Percentiles rank a stretch among this genome's conserved stretches.
Conservation (phyloP, 1,284 basidiomycete genomes). For the Thelephora terrestris region DNA sequence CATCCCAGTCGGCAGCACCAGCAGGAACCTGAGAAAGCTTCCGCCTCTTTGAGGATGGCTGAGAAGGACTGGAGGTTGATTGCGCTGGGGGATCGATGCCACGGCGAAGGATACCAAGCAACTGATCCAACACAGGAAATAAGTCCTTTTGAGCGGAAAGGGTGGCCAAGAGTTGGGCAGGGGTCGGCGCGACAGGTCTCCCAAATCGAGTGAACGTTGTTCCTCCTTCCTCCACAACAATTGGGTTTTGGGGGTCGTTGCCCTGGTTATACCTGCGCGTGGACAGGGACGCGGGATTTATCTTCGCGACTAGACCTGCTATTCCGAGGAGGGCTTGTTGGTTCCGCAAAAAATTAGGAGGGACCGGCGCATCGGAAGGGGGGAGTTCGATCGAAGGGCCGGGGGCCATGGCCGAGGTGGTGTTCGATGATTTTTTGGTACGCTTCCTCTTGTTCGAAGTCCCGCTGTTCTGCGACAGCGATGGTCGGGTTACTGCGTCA, state of each 20-base stretch:
- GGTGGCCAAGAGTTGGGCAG: constrained; percentile 46
- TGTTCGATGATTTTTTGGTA: constrained; percentile 16
- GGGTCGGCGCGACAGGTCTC: constrained; percentile 30
- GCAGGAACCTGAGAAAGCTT: constrained; percentile 59
- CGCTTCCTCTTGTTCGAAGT: constrained; percentile 20
- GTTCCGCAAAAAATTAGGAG: constrained; percentile 62
- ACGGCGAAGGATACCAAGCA: constrained; percentile 35
- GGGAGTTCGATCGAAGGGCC: constrained; percentile 49
- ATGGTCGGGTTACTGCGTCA: constrained; percentile 4
- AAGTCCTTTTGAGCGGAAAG: constrained; percentile 54
- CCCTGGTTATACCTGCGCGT: constrained; percentile 34
- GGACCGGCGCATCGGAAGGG: constrained; percentile 45
- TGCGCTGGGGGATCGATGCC: constrained; percentile 10
- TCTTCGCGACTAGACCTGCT: constrained; percentile 55
- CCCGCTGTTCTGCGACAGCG: constrained; percentile 1
- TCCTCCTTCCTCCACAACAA: constrained; percentile 51
- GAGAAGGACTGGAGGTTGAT: constrained; percentile 7
- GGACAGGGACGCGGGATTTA: constrained; percentile 46
- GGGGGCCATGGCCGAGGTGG: constrained; percentile 20
- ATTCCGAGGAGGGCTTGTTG: constrained; percentile 59
- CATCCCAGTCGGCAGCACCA: constrained; percentile 69
- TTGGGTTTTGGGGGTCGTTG: constrained; percentile 48
- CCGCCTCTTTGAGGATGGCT: constrained; percentile 38
- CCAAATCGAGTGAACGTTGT: constrained; percentile 18
- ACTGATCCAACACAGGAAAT: constrained; percentile 51